Evolutionary conservation across 1,139 yeast genomes (phyloP), one percentile per base, ranked within the genome.

Genomic region (Starmera stellimalicola): DNA sequence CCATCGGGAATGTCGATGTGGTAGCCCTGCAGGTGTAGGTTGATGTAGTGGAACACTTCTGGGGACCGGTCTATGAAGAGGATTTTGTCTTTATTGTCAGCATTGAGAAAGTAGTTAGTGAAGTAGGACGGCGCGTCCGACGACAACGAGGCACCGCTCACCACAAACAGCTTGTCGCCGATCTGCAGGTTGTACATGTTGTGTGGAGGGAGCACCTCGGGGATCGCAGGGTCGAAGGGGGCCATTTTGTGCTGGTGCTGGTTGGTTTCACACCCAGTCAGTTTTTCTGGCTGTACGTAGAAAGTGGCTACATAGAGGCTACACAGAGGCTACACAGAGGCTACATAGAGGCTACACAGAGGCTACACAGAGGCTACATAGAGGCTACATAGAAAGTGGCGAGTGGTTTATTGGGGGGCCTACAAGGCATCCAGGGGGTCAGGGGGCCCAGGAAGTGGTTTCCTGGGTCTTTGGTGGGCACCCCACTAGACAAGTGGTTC

Each of bases 61-160:
- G 94, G 81, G n/a, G 79, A 77, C 29, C 95, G 59, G 54, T 87
- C 96, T 33, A 87, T 73, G 46, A 73, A 76, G n/a, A 84, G 54
- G 0, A 67, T 62, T 30, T 70, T 70, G 16, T 61, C 65, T 16
- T 50, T 52, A 44, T 43, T 43, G 15, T 28, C 39, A 8, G 38
- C 32, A 9, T 56, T 54, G 4, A 50, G 39, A 42, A 68, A 69
- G 43, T 57, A 66, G 26, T 60, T 60, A 4, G 74, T 67, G 49
- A 69, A 69, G 40, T 64, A 68, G 10, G 69, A 64, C 1, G 75
- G 75, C 0, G 64, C 77, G 57, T 85, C 96, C 1, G 84, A 82
- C 17, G 88, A 80, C 28, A 87, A 56, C 5, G 95, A 84, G 1
- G 91, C 87, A 1, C 95, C 96, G 50, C 91, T 78, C 29, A 27